Base-by-base conservation (phyloP, 495 filamentous ascomycete genomes). In the Collariella sp. region DNA sequence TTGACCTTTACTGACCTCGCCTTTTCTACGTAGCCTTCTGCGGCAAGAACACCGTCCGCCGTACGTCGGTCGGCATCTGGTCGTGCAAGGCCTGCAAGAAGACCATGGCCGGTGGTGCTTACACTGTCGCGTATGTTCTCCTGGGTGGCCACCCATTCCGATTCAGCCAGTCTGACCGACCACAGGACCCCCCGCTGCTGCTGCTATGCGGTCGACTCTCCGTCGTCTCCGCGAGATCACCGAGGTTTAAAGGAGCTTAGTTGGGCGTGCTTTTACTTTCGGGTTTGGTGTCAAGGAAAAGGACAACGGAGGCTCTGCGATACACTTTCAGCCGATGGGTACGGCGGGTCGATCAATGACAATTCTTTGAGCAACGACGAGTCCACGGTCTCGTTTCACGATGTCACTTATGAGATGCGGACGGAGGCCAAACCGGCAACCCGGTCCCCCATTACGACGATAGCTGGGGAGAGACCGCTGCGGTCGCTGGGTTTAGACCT, bases 201-300 rank as follows among this genome's bases (percentile, higher is more conserved):
- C 93, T 63, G 89, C 93, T 52, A 95, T 90, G 72, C 83, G 94
- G 72, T 96, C 91, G 59, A 98, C 93, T 62, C 93, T 98, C 73
- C 87, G 94, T 73, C 83, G 93, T 79, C 82, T 98, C 77, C 84
- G 93, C 70, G 93, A 97, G 76, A 94, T 97, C 78, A 87, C 88
- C 70, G 93, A 97, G 84, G 87, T 94, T 69, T 98, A 89, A 70
- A 67, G 56, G 63, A 40, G 38, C 24, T 41, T 24, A 16, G 43
- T 57, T 52, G 51, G 62, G 58, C 58, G 48, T 63, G 52, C 46
- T 60, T 65, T 60, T 36, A 53, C 54, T 67, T 70, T 63, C 51
- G 45, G 64, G 52, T 70, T 66, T 58, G 67, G 67, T 69, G 62
- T 70, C 62, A 63, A 57, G 66, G 60, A 70, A 65, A 69, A 67